Conservation (phyloP, 2,329 filamentous ascomycete genomes). For the Penicillium sp. region DNA sequence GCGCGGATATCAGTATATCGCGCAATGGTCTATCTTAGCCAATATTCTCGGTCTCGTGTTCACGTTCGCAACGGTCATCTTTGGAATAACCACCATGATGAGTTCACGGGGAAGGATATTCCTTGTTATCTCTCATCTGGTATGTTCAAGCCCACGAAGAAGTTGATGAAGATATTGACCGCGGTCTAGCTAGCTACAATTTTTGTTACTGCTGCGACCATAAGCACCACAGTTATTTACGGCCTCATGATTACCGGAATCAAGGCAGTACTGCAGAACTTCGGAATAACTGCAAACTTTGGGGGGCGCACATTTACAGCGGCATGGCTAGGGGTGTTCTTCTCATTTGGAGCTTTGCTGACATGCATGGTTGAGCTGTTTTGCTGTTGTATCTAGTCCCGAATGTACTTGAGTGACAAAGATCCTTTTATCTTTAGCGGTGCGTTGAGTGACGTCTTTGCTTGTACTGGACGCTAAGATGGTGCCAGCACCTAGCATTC, state of each 20-base stretch:
- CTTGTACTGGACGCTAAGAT: no score
- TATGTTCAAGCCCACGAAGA: neutral
- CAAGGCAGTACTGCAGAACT: neutral
- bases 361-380: neutral
- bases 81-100: neutral
- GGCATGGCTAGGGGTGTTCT: neutral
- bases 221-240: neutral
- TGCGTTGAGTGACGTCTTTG: no score
- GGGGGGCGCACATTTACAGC: neutral
- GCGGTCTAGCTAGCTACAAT: neutral
- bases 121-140: neutral
- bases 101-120: neutral
- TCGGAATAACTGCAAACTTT: neutral
- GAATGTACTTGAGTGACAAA: no score
- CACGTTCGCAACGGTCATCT: neutral
- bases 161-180: neutral
- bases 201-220: neutral
- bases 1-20: neutral
- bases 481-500: no score
- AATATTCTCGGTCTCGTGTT: neutral
- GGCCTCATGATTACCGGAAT: neutral
- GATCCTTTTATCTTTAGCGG: no score
- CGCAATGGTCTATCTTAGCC: neutral
- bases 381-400: neutral
- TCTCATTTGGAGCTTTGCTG: neutral